phyloP scores from a whole-genome alignment of 208 protist genomes.

The Trypanosoma rangeli region DNA sequence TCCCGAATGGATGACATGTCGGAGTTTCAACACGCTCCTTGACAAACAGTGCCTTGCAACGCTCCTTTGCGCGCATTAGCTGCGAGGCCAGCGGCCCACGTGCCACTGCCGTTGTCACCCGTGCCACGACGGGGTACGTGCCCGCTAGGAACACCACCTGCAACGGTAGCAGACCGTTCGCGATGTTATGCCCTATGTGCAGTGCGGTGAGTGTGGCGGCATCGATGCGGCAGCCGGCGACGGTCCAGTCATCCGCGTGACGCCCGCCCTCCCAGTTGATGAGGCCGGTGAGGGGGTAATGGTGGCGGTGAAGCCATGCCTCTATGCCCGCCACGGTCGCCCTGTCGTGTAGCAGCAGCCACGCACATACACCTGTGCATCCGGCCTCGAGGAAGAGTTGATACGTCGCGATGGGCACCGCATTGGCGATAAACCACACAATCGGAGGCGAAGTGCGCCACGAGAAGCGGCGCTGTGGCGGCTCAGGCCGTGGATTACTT shows the following conservation, averaged over 20 bases:
- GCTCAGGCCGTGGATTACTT: neutral
- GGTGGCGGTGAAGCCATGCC: constrained; percentile 24
- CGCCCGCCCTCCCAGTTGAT: constrained; percentile 45
- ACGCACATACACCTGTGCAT: constrained; percentile 43
- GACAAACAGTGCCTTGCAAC: neutral
- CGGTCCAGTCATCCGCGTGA: constrained; percentile 39
- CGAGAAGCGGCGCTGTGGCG: neutral
- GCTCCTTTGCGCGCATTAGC: neutral
- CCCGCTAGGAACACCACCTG: constrained; percentile 49
- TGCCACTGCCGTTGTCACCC: neutral
- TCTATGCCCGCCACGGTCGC: constrained; percentile 40
- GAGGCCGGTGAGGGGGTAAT: constrained; percentile 60
- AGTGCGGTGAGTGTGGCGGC: constrained; percentile 58
- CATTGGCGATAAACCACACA: constrained; percentile 55
- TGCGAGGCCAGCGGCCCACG: neutral
- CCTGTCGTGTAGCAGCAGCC: constrained; percentile 31
- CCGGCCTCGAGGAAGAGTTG: constrained; percentile 64
- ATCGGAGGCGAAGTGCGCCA: constrained; percentile 30
- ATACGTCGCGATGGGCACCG: constrained; percentile 57
- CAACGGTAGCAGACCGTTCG: constrained; percentile 59
- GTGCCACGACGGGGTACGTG: constrained; percentile 41
- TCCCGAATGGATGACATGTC: constrained; percentile 24
- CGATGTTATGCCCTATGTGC: constrained; percentile 68
- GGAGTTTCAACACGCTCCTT: constrained; percentile 1
- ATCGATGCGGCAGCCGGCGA: constrained; percentile 46